phyloP scores from a whole-genome alignment of 2,329 filamentous ascomycete genomes.

The Aspergillus ruber region DNA sequence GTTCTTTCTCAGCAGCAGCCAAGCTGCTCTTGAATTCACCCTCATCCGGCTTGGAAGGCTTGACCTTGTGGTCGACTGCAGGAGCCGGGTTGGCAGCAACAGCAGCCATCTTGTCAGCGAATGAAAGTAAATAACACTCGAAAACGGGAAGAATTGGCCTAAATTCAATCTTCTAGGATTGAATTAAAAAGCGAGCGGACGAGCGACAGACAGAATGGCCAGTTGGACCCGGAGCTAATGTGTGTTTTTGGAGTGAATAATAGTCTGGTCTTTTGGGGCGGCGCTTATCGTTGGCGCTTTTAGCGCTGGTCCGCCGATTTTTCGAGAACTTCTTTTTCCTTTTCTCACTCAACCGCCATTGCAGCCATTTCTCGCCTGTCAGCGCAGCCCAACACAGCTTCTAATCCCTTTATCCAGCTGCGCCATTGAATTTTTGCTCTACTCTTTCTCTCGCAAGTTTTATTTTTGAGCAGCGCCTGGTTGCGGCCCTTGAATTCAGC shows the following conservation, averaged over 20 bases:
- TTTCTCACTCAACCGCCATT: conserved; percentile 5
- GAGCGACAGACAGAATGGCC: conserved; percentile 8
- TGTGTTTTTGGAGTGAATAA: neutral
- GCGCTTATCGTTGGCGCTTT: conserved; percentile 20
- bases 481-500: conserved; percentile 7
- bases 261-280: conserved; percentile 15
- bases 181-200: conserved; percentile 4
- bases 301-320: conserved; percentile 25
- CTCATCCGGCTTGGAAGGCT: conserved; percentile 83
- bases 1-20: conserved; percentile 77
- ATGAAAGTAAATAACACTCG: conserved; percentile 3
- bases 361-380: conserved; percentile 17
- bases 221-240: neutral
- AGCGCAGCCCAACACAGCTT: neutral
- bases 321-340: conserved; percentile 18
- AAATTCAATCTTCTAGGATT: conserved; percentile 1
- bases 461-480: conserved; percentile 4
- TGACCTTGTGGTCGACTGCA: conserved; percentile 41
- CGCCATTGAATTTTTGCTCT: neutral
- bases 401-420: conserved; percentile 2
- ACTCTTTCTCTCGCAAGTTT: neutral
- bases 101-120: conserved; percentile 28
- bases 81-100: conserved; percentile 25
- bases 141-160: conserved; percentile 4
- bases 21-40: conserved; percentile 73